phyloP scores from a whole-genome alignment of 2,329 filamentous ascomycete species.

The Dryadomyces sulphureus region DNA sequence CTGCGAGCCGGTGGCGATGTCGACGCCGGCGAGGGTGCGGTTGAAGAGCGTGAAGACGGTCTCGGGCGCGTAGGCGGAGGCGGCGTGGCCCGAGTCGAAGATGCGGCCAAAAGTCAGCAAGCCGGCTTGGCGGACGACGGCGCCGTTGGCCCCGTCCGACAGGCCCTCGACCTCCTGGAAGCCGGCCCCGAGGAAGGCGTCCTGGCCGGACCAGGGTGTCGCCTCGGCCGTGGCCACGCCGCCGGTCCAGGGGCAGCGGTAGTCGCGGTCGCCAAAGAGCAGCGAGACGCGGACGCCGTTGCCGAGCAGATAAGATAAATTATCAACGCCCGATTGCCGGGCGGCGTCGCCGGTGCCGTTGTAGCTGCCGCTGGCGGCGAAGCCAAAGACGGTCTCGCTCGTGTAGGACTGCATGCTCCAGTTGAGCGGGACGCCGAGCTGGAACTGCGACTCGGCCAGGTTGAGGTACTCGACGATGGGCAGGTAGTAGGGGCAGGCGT shows the following conservation, averaged over 20 bases:
- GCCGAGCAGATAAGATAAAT: constrained; percentile 35
- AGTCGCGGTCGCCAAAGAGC: constrained; percentile 42
- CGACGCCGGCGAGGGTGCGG: constrained; percentile 29
- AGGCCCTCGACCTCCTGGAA: constrained; percentile 51
- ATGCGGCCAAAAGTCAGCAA: constrained; percentile 45
- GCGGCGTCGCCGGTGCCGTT: constrained; percentile 23
- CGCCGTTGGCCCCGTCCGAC: constrained; percentile 36
- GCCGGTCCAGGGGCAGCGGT: constrained; percentile 36
- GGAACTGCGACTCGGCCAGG: constrained; percentile 34
- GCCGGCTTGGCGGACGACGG: constrained; percentile 50
- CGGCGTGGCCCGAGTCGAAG: constrained; percentile 37
- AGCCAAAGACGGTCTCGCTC: background rate
- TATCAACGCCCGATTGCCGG: constrained; percentile 20
- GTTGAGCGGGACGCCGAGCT: constrained; percentile 44
- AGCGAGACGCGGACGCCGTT: constrained; percentile 38
- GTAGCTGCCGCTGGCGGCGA: background rate
- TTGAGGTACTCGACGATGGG: constrained; percentile 22
- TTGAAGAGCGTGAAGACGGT: constrained; percentile 31
- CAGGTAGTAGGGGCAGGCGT: background rate
- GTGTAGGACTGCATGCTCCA: constrained; percentile 24
- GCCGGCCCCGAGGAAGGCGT: constrained; percentile 41
- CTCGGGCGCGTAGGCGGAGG: constrained; percentile 32
- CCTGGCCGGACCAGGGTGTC: constrained; percentile 40
- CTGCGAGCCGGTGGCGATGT: constrained; percentile 28
- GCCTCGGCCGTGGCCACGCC: constrained; percentile 31